Evolutionary conservation across 2,329 filamentous ascomycete species (phyloP).

Genomic region (Penicillium brasilianum): DNA sequence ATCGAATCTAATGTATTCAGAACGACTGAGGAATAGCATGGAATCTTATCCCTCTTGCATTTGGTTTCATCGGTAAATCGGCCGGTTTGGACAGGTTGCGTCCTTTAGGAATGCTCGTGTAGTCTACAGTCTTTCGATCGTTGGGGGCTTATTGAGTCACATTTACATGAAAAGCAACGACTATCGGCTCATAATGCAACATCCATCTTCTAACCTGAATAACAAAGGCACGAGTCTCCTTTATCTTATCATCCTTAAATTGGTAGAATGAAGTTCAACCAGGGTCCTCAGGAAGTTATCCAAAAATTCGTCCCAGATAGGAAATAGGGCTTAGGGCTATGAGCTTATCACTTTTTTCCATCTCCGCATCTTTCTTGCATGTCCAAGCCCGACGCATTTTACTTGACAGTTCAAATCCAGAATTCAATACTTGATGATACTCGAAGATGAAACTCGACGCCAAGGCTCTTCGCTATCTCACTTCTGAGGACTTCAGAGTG

Average conservation of each 20-base stretch:
- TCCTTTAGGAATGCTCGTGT: conserved; percentile 13
- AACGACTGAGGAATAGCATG: conserved; percentile 41
- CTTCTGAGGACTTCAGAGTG: conserved; percentile 91
- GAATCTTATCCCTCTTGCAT: conserved; percentile 28
- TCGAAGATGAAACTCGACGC: conserved; percentile 89
- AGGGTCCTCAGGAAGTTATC: background rate
- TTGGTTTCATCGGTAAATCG: conserved; percentile 15
- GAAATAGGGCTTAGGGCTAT: conserved; percentile 50
- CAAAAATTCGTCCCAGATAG: conserved; percentile 26
- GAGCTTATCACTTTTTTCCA: conserved; percentile 39
- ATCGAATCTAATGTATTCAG: conserved; percentile 44
- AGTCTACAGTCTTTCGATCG: conserved; percentile 16
- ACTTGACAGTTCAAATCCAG: background rate
- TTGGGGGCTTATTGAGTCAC: background rate
- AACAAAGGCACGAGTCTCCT: background rate
- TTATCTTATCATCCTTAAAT: background rate
- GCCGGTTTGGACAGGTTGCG: conserved; percentile 3
- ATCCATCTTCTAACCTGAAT: no score
- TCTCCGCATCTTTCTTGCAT: conserved; percentile 25
- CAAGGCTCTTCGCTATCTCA: conserved; percentile 89
- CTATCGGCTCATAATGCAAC: no score
- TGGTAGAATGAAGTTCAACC: background rate
- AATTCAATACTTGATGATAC: background rate
- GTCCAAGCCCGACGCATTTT: conserved; percentile 8
- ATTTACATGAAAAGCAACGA: no score